Evolutionary conservation across 2,329 filamentous ascomycete genomes (phyloP).

Genomic region (Scortechinia acanthostroma): DNA sequence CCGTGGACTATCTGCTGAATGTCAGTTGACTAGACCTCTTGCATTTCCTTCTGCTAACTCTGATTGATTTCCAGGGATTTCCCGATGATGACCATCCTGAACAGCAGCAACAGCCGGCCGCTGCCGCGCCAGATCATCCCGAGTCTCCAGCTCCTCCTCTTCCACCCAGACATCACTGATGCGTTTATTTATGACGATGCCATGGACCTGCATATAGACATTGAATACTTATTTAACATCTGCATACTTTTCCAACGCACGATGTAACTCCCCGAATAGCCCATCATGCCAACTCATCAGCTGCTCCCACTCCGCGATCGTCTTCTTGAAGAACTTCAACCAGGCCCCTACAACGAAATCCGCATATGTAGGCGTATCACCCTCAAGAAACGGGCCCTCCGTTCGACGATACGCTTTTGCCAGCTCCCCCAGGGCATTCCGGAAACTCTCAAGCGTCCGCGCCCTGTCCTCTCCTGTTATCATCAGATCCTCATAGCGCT

Average conservation of each 20-base stretch:
- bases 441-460: neutral
- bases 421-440: neutral
- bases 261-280: conserved; percentile 4
- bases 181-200: too few species aligned
- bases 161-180: too few species aligned
- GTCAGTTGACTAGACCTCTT: conserved; percentile 33
- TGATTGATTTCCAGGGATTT: conserved; percentile 59
- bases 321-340: conserved; percentile 2
- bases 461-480: neutral
- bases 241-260: conserved; percentile 6
- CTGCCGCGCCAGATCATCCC: conserved; percentile 24
- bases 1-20: conserved; percentile 88
- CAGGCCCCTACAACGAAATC: neutral
- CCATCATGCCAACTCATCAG: conserved; percentile 6
- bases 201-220: too few species aligned
- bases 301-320: conserved; percentile 6
- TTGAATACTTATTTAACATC: conserved; percentile 4
- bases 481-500: neutral
- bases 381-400: neutral
- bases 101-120: conserved; percentile 39
- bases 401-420: conserved; percentile 3
- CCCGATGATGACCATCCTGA: conserved; percentile 76
- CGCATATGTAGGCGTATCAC: neutral
- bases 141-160: too few species aligned
- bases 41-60: neutral